A percentile compares a stretch with the other conserved stretches of the same genome.
Conservation (phyloP, 192 early-diverging fungal species). For the Rhizoclosmatium globosum region DNA sequence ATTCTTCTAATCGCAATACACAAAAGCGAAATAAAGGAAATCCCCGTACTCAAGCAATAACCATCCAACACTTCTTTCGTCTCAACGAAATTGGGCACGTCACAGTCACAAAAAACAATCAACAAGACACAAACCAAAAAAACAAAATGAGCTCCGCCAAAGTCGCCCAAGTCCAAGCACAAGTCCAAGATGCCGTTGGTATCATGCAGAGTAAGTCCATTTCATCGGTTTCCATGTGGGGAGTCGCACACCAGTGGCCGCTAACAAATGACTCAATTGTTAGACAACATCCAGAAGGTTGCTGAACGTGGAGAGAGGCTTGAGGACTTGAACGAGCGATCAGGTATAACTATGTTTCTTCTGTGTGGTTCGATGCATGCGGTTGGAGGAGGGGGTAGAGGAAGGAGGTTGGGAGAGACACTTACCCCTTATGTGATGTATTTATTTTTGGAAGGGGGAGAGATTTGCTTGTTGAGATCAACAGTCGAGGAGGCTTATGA, state of each 20-base stretch:
- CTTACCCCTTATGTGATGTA: too few species aligned
- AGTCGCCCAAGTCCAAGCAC: slow-evolving; percentile 25
- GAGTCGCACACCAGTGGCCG: background rate
- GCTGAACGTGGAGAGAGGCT: slow-evolving; percentile 19
- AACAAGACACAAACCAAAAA: background rate
- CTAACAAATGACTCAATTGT: background rate
- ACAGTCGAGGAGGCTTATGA: too few species aligned
- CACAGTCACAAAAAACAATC: too few species aligned
- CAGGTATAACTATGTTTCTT: slow-evolving; percentile 2
- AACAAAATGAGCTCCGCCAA: slow-evolving; percentile 13
- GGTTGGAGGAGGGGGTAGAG: too few species aligned
- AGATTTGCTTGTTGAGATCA: too few species aligned
- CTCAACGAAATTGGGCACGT: too few species aligned
- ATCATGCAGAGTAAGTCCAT: slow-evolving; percentile 27
- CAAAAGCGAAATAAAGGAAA: too few species aligned
- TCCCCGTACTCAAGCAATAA: too few species aligned
- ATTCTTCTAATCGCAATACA: too few species aligned
- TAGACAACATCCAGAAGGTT: slow-evolving; percentile 36
- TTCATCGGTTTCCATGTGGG: background rate
- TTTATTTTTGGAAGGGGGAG: too few species aligned
- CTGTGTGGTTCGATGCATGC: background rate
- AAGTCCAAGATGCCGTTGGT: slow-evolving; percentile 30
- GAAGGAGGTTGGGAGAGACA: too few species aligned
- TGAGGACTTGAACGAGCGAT: slow-evolving; percentile 25
- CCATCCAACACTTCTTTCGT: too few species aligned